Evolutionary conservation across 2,329 filamentous ascomycete species (phyloP).

Genomic region (Trichoderma asperellum): DNA sequence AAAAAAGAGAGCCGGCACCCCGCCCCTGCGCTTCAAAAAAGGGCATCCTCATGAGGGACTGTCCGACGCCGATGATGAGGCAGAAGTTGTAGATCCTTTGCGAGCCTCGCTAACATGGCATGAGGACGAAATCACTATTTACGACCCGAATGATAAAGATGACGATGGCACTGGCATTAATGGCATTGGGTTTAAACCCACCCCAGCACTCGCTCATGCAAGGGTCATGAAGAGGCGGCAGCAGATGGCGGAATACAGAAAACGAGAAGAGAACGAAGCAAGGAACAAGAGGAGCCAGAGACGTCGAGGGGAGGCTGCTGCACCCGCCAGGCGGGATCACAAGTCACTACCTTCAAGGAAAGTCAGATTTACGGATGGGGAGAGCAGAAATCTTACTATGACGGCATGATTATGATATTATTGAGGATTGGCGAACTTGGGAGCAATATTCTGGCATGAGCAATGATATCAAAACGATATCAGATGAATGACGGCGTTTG

Average conservation of each 20-base stretch:
- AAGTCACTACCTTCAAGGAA: conserved; percentile 39
- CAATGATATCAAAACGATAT: neutral
- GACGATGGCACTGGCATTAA: conserved; percentile 71
- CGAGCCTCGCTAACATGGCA: conserved; percentile 68
- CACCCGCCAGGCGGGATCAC: conserved; percentile 35
- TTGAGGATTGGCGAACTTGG: neutral
- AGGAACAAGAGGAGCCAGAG: conserved; percentile 59
- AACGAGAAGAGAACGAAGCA: conserved; percentile 64
- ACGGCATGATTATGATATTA: conserved; percentile 36
- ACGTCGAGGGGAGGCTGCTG: conserved; percentile 44
- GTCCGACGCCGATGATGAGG: conserved; percentile 41
- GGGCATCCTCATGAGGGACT: conserved; percentile 32
- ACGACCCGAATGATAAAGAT: conserved; percentile 66
- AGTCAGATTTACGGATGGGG: conserved; percentile 49
- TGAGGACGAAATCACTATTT: conserved; percentile 69
- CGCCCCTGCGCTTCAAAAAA: conserved; percentile 42
- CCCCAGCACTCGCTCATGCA: conserved; percentile 61
- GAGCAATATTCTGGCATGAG: neutral
- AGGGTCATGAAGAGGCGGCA: conserved; percentile 60
- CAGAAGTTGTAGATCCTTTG: conserved; percentile 54
- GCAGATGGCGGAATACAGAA: conserved; percentile 66
- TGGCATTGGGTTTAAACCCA: conserved; percentile 69
- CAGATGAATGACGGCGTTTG: conserved; percentile 15
- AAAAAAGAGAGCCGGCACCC: conserved; percentile 45
- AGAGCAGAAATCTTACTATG: conserved; percentile 40